phyloP scores from a whole-genome alignment of 768 basidiomycete genomes.

The Calocera cornea region DNA sequence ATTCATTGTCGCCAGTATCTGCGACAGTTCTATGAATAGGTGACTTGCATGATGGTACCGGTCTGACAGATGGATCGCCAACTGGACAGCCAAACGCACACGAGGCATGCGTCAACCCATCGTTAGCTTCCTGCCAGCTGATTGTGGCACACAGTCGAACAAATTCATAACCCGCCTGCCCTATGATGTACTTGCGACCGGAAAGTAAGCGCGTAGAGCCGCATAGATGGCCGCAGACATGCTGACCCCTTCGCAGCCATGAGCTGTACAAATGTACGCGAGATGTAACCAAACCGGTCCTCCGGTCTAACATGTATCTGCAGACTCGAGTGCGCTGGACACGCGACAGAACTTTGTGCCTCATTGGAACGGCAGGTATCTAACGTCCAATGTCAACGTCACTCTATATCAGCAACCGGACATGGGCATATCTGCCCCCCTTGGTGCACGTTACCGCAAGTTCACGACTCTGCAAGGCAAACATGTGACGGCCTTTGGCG shows the following conservation, averaged over 20 bases:
- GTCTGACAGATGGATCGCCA: conserved; percentile 62
- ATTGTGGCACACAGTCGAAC: conserved; percentile 41
- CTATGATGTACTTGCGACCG: conserved; percentile 73
- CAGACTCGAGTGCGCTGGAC: conserved; percentile 21
- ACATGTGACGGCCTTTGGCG: conserved; percentile 64
- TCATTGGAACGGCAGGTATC: conserved; percentile 53
- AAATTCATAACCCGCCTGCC: conserved; percentile 57
- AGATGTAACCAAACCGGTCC: neutral
- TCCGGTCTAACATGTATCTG: conserved; percentile 14
- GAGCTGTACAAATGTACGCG: conserved; percentile 53
- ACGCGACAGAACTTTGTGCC: conserved; percentile 50
- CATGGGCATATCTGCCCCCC: neutral
- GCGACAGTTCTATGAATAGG: conserved; percentile 16
- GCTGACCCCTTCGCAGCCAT: conserved; percentile 35
- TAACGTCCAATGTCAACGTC: conserved; percentile 79
- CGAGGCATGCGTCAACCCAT: conserved; percentile 33
- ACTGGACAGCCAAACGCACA: conserved; percentile 57
- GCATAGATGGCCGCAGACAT: neutral
- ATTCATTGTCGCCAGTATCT: neutral
- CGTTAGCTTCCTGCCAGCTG: neutral
- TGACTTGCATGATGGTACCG: conserved; percentile 70
- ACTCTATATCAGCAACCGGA: neutral
- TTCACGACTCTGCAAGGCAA: conserved; percentile 35
- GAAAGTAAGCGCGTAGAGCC: conserved; percentile 44
- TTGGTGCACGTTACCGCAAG: neutral